Percentiles rank a stretch among this genome's conserved stretches.
Conservation (phyloP, 352 stramenopile species). For the Elongisporangium anandrum region DNA sequence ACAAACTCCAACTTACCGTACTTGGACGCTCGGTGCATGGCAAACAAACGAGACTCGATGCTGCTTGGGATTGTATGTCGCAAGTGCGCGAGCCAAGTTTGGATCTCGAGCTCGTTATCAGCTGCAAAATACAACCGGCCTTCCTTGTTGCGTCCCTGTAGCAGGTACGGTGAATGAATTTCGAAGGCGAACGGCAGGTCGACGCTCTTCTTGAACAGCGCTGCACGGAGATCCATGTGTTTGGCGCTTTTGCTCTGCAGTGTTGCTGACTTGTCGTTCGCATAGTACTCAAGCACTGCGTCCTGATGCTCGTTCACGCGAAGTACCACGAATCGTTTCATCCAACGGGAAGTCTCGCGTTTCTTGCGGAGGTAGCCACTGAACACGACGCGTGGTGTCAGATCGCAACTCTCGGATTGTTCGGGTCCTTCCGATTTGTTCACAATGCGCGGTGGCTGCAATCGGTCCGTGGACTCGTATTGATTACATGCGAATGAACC, state of each 20-base stretch:
- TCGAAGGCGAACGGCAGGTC: constrained; percentile 84
- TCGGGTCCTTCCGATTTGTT: constrained; percentile 2
- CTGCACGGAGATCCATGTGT: constrained; percentile 52
- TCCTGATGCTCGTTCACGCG: constrained; percentile 24
- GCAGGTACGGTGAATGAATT: constrained; percentile 85
- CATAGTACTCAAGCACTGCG: constrained; percentile 65
- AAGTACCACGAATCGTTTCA: constrained; percentile 73
- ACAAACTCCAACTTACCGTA: constrained; percentile 57
- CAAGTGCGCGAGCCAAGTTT: constrained; percentile 86
- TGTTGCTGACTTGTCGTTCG: constrained; percentile 44
- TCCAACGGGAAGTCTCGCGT: constrained; percentile 77
- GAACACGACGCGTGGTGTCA: constrained; percentile 22
- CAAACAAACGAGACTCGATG: constrained; percentile 72
- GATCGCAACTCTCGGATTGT: not conserved
- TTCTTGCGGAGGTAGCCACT: constrained; percentile 68
- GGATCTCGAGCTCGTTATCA: constrained; percentile 80
- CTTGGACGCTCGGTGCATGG: constrained; percentile 69
- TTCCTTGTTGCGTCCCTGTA: constrained; percentile 81
- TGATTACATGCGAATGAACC: not conserved
- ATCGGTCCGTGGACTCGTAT: not conserved
- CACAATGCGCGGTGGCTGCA: not conserved
- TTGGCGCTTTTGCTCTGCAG: constrained; percentile 35
- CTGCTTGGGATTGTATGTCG: constrained; percentile 68
- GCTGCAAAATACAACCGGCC: constrained; percentile 86
- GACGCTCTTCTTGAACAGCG: constrained; percentile 78